These are phyloP conservation scores for Pyrenula aspistea DNA, from an alignment of 495 filamentous ascomycete species.

Conservation along the genomic window DNA sequence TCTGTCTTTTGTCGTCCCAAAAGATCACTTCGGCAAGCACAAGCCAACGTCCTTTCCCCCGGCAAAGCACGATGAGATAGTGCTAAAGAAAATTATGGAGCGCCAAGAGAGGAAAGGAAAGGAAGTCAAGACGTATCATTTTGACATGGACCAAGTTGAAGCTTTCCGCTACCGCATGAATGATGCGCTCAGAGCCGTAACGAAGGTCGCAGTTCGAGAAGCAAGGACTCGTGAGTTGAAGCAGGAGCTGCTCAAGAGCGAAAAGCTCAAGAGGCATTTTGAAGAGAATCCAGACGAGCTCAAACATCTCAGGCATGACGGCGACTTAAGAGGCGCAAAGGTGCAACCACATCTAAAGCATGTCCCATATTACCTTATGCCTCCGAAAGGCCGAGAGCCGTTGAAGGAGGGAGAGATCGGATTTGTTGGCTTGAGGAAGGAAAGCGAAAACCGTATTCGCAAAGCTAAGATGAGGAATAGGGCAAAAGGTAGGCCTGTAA, in stretches of 20 bases:
- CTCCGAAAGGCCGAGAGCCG: constrained; percentile 59
- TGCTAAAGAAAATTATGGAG: constrained; percentile 59
- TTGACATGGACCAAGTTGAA: constrained; percentile 88
- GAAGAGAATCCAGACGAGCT: constrained; percentile 92
- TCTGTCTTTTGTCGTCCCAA: constrained; percentile 83
- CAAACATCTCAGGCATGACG: constrained; percentile 79
- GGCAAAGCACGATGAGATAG: constrained; percentile 69
- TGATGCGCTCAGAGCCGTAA: constrained; percentile 75
- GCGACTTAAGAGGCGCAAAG: constrained; percentile 65
- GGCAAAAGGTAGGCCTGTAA: constrained; percentile 38
- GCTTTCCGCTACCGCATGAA: constrained; percentile 91
- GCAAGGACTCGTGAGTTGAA: constrained; percentile 77
- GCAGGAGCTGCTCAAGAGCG: constrained; percentile 79
- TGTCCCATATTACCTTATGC: constrained; percentile 89
- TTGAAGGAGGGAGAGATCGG: constrained; percentile 49
- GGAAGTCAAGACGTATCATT: constrained; percentile 76
- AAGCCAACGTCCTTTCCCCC: constrained; percentile 66
- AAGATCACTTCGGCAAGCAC: constrained; percentile 72
- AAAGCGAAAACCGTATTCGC: constrained; percentile 58
- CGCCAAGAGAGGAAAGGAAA: constrained; percentile 62
- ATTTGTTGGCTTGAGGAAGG: constrained; percentile 67
- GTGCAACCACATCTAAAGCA: constrained; percentile 86
- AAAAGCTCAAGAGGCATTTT: constrained; percentile 89
- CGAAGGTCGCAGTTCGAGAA: constrained; percentile 73
- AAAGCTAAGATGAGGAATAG: constrained; percentile 55